These are phyloP conservation scores for Aspergillus brasiliensis DNA, from an alignment of 2,329 filamentous ascomycete genomes.

Conservation along the genomic window DNA sequence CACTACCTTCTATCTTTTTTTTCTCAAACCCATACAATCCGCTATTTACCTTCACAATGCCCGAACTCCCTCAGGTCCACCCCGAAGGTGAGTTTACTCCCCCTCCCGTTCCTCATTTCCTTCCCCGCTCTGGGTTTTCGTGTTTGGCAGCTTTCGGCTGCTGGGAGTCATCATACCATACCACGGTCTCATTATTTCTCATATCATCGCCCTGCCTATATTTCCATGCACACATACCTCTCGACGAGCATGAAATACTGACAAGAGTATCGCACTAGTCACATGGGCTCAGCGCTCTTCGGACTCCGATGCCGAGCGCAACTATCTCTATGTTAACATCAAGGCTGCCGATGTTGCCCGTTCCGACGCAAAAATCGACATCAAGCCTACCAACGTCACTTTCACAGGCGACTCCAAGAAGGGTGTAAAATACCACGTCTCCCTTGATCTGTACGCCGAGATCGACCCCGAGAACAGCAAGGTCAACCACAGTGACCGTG, in stretches of 20 bases:
- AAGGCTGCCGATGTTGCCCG: conserved; percentile 80
- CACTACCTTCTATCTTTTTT: conserved; percentile 2
- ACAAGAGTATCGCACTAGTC: conserved; percentile 58
- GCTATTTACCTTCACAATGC: conserved; percentile 23
- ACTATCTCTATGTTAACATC: conserved; percentile 94
- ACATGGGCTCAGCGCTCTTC: conserved; percentile 98
- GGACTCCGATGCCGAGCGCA: conserved; percentile 75
- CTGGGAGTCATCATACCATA: conserved; percentile 12
- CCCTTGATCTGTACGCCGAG: conserved; percentile 85
- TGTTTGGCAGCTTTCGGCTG: conserved; percentile 8
- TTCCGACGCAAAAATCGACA: conserved; percentile 75
- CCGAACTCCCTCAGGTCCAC: conserved; percentile 36
- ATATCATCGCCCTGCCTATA: not conserved
- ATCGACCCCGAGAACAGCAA: conserved; percentile 85
- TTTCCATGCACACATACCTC: conserved; percentile 10
- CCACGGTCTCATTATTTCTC: not conserved
- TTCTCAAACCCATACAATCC: conserved; percentile 7
- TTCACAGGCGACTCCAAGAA: conserved; percentile 86
- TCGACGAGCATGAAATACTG: not conserved
- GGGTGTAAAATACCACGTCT: conserved; percentile 83
- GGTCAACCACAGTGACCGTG: conserved; percentile 83
- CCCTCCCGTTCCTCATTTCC: conserved; percentile 19
- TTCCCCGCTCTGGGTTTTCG: conserved; percentile 32
- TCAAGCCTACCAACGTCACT: conserved; percentile 73
- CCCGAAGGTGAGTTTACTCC: conserved; percentile 49